Percentiles rank a stretch among this genome's conserved stretches.
Conservation (phyloP, 1,284 basidiomycete species). For the Lentinus polychrous region DNA sequence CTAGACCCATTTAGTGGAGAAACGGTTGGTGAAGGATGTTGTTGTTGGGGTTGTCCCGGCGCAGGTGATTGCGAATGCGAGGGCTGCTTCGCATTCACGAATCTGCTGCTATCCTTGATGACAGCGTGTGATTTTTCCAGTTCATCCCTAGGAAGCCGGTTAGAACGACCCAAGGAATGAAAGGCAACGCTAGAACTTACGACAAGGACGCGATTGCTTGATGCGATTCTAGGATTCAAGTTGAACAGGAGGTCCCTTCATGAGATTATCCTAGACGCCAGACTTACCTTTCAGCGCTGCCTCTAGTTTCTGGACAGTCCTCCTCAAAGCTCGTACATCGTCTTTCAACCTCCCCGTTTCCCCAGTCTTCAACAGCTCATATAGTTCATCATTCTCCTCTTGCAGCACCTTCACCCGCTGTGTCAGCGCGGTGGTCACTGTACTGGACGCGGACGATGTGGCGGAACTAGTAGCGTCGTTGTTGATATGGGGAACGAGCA, state of each 20-base stretch:
- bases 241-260: background rate
- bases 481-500: conserved; percentile 60
- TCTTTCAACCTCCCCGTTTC: conserved; percentile 74
- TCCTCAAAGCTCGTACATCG: conserved; percentile 62
- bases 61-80: conserved; percentile 31
- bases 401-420: conserved; percentile 66
- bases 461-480: conserved; percentile 26
- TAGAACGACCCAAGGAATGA: conserved; percentile 2
- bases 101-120: conserved; percentile 38
- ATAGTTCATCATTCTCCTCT: conserved; percentile 66
- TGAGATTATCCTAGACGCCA: conserved; percentile 9
- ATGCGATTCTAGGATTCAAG: conserved; percentile 58
- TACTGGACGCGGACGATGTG: conserved; percentile 39
- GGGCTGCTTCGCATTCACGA: conserved; percentile 29
- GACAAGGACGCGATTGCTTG: conserved; percentile 59
- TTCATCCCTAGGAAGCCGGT: conserved; percentile 36
- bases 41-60: conserved; percentile 30
- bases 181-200: conserved; percentile 38
- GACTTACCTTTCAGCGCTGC: conserved; percentile 63
- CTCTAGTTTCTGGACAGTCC: conserved; percentile 61
- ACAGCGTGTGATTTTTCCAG: conserved; percentile 66
- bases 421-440: conserved; percentile 61
- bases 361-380: conserved; percentile 58
- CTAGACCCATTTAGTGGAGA: conserved; percentile 24
- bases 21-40: conserved; percentile 7